Percentiles rank a stretch among this genome's conserved stretches.
Conservation (phyloP, 371 early-diverging fungal species). For the Circinella minor region DNA sequence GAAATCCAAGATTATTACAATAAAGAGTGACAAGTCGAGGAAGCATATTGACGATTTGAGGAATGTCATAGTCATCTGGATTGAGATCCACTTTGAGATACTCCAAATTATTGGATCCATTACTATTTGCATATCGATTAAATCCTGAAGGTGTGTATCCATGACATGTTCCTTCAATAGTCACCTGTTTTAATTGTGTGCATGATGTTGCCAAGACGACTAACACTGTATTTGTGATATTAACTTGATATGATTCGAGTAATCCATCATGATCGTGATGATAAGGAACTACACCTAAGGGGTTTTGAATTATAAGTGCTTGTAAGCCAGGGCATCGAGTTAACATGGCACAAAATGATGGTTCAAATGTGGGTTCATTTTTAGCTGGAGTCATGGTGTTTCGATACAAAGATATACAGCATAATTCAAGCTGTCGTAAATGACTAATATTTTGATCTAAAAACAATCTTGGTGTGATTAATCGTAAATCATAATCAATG, state of each 20-base stretch:
- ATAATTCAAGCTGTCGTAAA: conserved; percentile 1
- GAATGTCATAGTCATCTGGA: background rate
- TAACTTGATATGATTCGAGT: background rate
- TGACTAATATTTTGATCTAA: background rate
- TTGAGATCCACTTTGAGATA: background rate
- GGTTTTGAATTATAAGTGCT: background rate
- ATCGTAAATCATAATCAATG: background rate
- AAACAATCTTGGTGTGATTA: background rate
- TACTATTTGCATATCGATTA: background rate
- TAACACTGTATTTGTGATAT: background rate
- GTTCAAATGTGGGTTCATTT: background rate
- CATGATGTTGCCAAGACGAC: background rate
- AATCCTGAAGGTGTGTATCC: background rate
- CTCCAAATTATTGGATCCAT: background rate
- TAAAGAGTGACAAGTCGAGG: background rate
- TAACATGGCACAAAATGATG: background rate
- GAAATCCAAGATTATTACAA: background rate
- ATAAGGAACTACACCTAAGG: background rate
- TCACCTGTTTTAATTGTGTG: background rate
- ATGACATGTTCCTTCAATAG: background rate
- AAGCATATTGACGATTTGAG: background rate
- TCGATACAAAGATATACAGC: background rate
- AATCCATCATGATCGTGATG: background rate
- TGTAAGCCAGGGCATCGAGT: background rate
- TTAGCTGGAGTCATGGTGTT: background rate